A percentile compares a stretch with the other conserved stretches of the same genome.
phyloP scores from a whole-genome alignment of 345 rosid genomes.

The Brassica nigra region DNA sequence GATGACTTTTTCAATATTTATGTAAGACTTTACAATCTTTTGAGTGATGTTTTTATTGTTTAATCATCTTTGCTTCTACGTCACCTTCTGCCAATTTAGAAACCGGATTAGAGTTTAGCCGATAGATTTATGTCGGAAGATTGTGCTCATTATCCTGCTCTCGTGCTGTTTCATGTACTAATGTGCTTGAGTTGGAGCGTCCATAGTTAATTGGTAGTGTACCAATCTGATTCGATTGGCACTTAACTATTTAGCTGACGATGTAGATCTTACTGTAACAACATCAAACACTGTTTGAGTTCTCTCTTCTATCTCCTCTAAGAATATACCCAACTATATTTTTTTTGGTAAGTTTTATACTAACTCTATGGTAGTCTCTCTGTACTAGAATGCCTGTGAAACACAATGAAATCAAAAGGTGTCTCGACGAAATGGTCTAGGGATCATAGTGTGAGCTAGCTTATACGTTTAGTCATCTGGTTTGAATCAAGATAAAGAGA shows the following conservation, averaged over 20 bases:
- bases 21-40: conserved; percentile 11
- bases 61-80: neutral
- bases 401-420: neutral
- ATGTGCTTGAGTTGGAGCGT: neutral
- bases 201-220: neutral
- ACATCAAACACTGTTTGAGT: neutral
- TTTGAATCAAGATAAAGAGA: conserved; percentile 17
- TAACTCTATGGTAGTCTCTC: neutral
- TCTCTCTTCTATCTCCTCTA: neutral
- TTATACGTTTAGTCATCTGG: conserved; percentile 13
- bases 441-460: neutral
- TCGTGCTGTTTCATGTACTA: neutral
- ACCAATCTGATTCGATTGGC: neutral
- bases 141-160: neutral
- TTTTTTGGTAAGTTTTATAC: neutral
- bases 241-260: neutral
- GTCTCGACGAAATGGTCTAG: neutral
- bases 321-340: neutral
- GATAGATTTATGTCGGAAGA: neutral
- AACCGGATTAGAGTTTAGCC: neutral
- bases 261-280: neutral
- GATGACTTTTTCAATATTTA: conserved; percentile 20
- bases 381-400: neutral
- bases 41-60: neutral
- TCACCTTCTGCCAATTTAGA: neutral